A percentile compares a stretch with the other conserved stretches of the same genome.
phyloP scores from a whole-genome alignment of 2,329 filamentous ascomycete species.

The Exserohilum rostratum region DNA sequence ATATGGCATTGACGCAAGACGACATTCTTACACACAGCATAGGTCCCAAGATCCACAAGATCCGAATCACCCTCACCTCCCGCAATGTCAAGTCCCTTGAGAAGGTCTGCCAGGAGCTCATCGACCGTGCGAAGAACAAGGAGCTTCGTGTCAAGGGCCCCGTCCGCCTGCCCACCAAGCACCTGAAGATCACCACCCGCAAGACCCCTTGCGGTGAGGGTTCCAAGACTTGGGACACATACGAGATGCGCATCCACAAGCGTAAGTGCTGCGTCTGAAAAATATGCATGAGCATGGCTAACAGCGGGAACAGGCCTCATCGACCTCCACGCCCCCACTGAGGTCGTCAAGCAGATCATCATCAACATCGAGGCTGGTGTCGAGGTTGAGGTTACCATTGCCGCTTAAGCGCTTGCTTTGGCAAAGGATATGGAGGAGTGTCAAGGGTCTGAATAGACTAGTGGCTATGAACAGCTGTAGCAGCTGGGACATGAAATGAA shows the following conservation, averaged over 20 bases:
- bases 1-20: neutral
- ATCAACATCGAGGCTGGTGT: slow-evolving; percentile 95
- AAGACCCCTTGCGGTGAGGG: slow-evolving; percentile 99
- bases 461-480: slow-evolving; percentile 37
- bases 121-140: slow-evolving; percentile 98
- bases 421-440: slow-evolving; percentile 19
- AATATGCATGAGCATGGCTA: neutral
- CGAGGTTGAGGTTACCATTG: slow-evolving; percentile 92
- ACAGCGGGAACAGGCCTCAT: slow-evolving; percentile 66
- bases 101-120: slow-evolving; percentile 89
- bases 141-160: slow-evolving; percentile 98
- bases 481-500: slow-evolving; percentile 28
- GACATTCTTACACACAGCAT: neutral
- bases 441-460: slow-evolving; percentile 16
- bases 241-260: slow-evolving; percentile 99
- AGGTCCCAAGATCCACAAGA: slow-evolving; percentile 50
- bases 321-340: slow-evolving; percentile 96
- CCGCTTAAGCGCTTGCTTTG: slow-evolving; percentile 63
- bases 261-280: slow-evolving; percentile 52
- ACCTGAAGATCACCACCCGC: slow-evolving; percentile 93
- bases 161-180: slow-evolving; percentile 97
- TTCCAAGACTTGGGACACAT: slow-evolving; percentile 99
- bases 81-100: slow-evolving; percentile 95
- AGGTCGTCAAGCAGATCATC: slow-evolving; percentile 96
- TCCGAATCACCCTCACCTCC: slow-evolving; percentile 95